Conservation (phyloP, 352 stramenopile species). For the Phytophthora syringae region DNA sequence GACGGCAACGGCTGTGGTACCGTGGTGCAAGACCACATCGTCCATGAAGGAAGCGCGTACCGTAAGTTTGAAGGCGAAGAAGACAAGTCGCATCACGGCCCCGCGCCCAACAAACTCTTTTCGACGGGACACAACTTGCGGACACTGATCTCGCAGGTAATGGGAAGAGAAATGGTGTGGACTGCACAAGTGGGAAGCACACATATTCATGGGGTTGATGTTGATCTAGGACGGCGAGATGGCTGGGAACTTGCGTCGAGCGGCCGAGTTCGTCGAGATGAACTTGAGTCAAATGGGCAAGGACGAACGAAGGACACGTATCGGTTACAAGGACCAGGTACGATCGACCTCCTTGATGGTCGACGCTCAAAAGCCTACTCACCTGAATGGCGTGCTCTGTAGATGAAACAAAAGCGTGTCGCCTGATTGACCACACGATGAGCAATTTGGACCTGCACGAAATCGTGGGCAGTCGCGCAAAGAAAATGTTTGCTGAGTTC, state of each 20-base stretch:
- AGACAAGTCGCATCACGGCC: constrained; percentile 97
- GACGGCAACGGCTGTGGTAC: constrained; percentile 93
- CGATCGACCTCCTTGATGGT: constrained; percentile 15
- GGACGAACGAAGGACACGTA: constrained; percentile 94
- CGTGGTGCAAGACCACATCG: constrained; percentile 95
- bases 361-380: constrained; percentile 26
- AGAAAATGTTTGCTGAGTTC: constrained; percentile 97
- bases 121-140: constrained; percentile 95
- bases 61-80: constrained; percentile 98
- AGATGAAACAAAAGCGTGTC: constrained; percentile 94
- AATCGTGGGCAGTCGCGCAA: constrained; percentile 93
- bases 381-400: constrained; percentile 32
- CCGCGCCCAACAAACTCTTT: constrained; percentile 95
- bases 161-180: constrained; percentile 12
- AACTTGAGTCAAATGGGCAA: constrained; percentile 98
- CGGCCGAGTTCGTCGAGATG: constrained; percentile 94
- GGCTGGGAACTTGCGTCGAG: constrained; percentile 82
- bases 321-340: constrained; percentile 98
- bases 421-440: constrained; percentile 92
- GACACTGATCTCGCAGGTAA: constrained; percentile 92
- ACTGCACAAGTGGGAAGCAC: constrained; percentile 6
- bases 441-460: constrained; percentile 96
- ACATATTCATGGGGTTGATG: constrained; percentile 31
- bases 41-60: constrained; percentile 96
- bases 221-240: constrained; percentile 81